Conservation (phyloP, 257 asterid genomes). For the Capsicum pubescens region DNA sequence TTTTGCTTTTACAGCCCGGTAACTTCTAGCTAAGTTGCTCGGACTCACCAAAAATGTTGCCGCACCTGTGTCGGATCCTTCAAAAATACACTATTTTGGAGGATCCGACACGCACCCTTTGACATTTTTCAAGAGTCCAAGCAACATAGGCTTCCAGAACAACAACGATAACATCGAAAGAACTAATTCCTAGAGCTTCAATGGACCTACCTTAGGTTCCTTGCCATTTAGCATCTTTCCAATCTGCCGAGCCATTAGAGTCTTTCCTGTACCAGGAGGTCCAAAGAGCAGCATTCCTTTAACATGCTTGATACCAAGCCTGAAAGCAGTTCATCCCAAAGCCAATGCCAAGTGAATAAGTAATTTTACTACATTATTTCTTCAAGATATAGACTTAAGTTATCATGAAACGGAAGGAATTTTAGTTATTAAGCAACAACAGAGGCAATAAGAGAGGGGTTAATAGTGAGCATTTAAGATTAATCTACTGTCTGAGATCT, state of each 20-base stretch:
- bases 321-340: constrained; percentile 40
- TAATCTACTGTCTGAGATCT: no score
- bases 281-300: constrained; percentile 98
- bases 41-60: no score
- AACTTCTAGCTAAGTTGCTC: no score
- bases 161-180: background rate
- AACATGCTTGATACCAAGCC: constrained; percentile 98
- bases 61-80: no score
- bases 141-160: no score
- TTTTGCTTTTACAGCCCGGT: no score
- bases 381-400: background rate
- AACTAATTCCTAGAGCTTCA: constrained; percentile 17
- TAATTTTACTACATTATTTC: constrained; percentile 21
- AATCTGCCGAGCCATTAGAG: constrained; percentile 99
- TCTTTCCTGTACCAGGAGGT: constrained; percentile 99
- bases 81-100: no score
- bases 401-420: no score
- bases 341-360: constrained; percentile 34
- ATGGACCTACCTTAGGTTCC: constrained; percentile 86
- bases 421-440: no score
- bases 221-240: constrained; percentile 96
- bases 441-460: constrained; percentile 25
- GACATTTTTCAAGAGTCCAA: no score
- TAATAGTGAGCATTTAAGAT: constrained; percentile 22
- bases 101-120: no score